Evolutionary conservation across 208 protist species (phyloP).

Genomic region (Porcisia deanei): DNA sequence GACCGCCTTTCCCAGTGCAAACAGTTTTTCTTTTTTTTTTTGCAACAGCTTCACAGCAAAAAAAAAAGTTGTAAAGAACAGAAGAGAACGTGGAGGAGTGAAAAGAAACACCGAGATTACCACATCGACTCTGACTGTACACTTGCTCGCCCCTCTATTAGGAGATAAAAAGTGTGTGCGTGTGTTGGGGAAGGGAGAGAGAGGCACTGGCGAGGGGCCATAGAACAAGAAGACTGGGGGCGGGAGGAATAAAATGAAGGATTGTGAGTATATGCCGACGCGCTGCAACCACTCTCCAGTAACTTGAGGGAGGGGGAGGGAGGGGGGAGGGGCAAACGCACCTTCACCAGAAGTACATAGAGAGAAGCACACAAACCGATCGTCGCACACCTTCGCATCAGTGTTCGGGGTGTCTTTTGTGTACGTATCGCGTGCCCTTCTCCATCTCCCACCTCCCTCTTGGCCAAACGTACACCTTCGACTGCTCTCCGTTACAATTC

Average conservation of each 20-base stretch:
- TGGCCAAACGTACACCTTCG: neutral
- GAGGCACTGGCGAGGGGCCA: neutral
- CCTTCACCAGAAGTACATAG: too few species aligned
- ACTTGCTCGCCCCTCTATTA: neutral
- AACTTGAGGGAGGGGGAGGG: neutral
- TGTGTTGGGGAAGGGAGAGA: neutral
- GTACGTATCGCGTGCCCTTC: neutral
- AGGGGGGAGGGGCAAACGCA: too few species aligned
- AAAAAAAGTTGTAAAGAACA: neutral
- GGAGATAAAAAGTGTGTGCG: neutral
- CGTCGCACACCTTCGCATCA: neutral
- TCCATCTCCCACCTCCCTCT: neutral
- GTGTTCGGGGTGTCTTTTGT: neutral
- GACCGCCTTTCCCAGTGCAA: neutral
- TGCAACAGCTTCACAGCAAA: neutral
- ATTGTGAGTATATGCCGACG: neutral
- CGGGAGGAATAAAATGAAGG: neutral
- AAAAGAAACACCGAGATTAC: neutral
- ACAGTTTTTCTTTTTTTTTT: neutral
- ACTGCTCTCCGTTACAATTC: neutral
- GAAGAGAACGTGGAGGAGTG: neutral
- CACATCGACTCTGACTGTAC: neutral
- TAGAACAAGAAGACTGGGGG: neutral
- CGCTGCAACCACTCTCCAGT: neutral
- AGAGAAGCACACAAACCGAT: neutral